These are phyloP conservation scores for Colletotrichum sp. DNA, from an alignment of 2,329 filamentous ascomycete species.

Conservation along the genomic window DNA sequence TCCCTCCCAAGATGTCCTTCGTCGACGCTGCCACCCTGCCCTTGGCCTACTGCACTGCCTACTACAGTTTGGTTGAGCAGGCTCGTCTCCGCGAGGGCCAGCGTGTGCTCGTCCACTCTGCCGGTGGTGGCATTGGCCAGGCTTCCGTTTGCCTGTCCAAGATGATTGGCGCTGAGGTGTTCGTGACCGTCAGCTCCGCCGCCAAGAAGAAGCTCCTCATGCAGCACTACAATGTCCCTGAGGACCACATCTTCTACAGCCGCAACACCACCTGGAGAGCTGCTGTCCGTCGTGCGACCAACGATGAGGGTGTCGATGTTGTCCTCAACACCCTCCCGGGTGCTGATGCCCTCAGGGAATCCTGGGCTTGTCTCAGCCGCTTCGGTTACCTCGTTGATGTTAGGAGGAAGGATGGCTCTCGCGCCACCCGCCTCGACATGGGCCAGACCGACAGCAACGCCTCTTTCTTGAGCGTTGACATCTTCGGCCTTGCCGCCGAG, in stretches of 20 bases:
- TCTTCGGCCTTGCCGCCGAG: slow-evolving; percentile 47
- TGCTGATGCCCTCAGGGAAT: slow-evolving; percentile 45
- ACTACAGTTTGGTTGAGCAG: slow-evolving; percentile 39
- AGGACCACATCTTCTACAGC: slow-evolving; percentile 31
- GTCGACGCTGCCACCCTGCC: slow-evolving; percentile 38
- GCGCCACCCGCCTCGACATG: slow-evolving; percentile 51
- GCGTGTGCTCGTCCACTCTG: slow-evolving; percentile 40
- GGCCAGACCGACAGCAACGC: slow-evolving; percentile 51
- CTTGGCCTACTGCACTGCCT: slow-evolving; percentile 33
- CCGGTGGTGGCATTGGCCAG: slow-evolving; percentile 39
- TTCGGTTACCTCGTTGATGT: slow-evolving; percentile 54
- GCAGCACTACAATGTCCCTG: slow-evolving; percentile 28
- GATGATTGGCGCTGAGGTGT: slow-evolving; percentile 35
- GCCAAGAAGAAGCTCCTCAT: slow-evolving; percentile 36
- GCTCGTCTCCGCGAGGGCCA: slow-evolving; percentile 31
- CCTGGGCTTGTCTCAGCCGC: slow-evolving; percentile 47
- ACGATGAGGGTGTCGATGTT: slow-evolving; percentile 37
- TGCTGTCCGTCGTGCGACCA: slow-evolving; percentile 32
- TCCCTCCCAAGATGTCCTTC: slow-evolving; percentile 42
- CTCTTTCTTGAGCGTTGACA: slow-evolving; percentile 50
- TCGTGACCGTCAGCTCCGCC: slow-evolving; percentile 32
- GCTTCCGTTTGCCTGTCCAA: slow-evolving; percentile 38
- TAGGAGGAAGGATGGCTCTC: slow-evolving; percentile 41
- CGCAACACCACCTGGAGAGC: slow-evolving; percentile 32
- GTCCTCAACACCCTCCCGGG: slow-evolving; percentile 47